A percentile compares a stretch with the other conserved stretches of the same genome.
phyloP scores from a whole-genome alignment of 2,329 filamentous ascomycete genomes.

The Colletotrichum sp. region DNA sequence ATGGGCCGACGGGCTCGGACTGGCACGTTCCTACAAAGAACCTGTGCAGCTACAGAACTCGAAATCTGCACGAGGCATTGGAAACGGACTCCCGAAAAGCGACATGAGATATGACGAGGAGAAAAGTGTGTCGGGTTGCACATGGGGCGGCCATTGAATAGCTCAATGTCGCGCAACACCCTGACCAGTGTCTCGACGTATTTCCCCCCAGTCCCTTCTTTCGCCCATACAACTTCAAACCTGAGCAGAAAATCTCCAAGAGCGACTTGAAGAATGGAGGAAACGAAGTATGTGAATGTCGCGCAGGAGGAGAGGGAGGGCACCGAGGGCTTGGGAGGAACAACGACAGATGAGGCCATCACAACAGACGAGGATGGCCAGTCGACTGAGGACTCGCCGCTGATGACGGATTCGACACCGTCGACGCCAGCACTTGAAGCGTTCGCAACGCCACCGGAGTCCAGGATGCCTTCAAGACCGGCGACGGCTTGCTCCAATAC shows the following conservation, averaged over 20 bases:
- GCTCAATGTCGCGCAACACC: background rate
- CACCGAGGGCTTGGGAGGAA: background rate
- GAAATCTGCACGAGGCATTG: background rate
- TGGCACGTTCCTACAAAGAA: conserved; percentile 5
- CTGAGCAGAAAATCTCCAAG: background rate
- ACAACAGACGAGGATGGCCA: background rate
- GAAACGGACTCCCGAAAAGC: background rate
- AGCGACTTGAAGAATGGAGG: background rate
- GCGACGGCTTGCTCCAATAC: background rate
- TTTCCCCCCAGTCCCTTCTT: background rate
- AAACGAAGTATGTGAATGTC: background rate
- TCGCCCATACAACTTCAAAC: background rate
- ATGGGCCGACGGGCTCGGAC: background rate
- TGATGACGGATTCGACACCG: background rate
- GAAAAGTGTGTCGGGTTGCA: background rate
- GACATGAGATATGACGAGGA: background rate
- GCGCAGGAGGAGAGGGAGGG: background rate
- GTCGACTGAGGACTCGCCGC: background rate
- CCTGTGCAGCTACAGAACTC: background rate
- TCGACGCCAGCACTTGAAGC: background rate
- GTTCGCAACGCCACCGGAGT: background rate
- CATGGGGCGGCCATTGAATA: background rate
- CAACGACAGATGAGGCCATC: background rate
- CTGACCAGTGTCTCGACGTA: background rate
- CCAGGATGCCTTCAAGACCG: background rate